Evolutionary conservation across 768 basidiomycete genomes (phyloP), one percentile per base, ranked within the genome.

Genomic region (Russula olivacea): DNA sequence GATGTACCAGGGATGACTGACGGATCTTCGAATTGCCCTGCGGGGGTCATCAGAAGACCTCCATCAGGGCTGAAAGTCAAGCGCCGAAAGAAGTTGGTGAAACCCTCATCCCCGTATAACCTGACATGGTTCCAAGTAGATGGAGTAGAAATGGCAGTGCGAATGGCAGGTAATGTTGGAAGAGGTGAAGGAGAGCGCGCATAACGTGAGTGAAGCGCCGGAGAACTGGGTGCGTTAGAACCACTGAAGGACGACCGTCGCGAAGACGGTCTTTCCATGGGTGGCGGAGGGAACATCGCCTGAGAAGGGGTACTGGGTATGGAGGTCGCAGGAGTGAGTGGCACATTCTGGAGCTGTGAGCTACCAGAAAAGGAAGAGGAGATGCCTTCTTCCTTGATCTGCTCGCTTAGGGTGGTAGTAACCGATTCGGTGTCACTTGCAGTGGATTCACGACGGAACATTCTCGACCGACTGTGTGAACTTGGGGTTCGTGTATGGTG

Each of bases 21-120:
- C 4, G 92, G 89, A 73, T 98, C 96, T 72, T 98, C 95, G 69
- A 97, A 98, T 71, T 96, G 91, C 0, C 97, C 97, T 1, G 97
- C 96, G 0, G 97, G 97, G 0, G 97, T 98, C 67, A 98, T 78
- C 50, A 99, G 80, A 40, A 99, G 78, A 11, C 88, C 91, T 0
- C 97, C 97, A 72, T 99, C 97, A 2, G 96, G 92, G 59, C 92
- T 93, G 76, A 98, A 99, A 12, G 89, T 88, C 64, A 99, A 77
- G 40, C 97, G 82, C 32, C 97, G 79, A 80, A 98, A 99, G 78
- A 98, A 99, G 69, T 95, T 93, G 4, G 93, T 93, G 70, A 85
- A 92, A 68, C 87, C 91, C 73, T 98, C 95, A 73, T 98, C 96
- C 51, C 95, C 93, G 70, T 98, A 99, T 15, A 99, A 78, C 71